Evolutionary conservation across 2,329 filamentous ascomycete species (phyloP), one percentile per base, ranked within the genome.

Genomic region (Thielaviopsis euricoi): DNA sequence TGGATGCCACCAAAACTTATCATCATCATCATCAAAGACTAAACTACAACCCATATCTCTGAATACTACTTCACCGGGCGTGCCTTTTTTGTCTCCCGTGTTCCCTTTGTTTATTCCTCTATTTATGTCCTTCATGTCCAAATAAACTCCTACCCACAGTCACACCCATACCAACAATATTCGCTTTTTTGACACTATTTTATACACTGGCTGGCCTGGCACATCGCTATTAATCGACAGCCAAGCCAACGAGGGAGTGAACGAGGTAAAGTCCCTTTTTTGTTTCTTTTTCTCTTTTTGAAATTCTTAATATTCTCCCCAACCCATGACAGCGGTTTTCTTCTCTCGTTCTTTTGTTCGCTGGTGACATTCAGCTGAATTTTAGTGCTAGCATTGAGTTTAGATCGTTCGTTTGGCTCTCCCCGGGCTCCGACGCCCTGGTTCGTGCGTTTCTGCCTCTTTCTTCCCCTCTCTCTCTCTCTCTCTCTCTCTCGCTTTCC

Each of bases 401-500:
- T 22, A 40, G 21, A 23, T 54, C 29, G 29, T 54, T 23, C 53
- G n/a, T 43, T 55, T 55, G 33, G 25, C 49, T 53, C 21, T 25
- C 56, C 49, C 50, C 56, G 37, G 56, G 33, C 50, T 22, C 48
- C n/a, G 56, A 58, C 53, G 33, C 56, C 25, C 51, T 58, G 56
- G 56, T 53, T 58, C 52, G 56, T 57, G 58, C 29, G 29, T 33
- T 33, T 33, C 29, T 33, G 2, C 12, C 9, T 33, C 62, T 62
- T 59, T 60, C 49, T 55, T 33, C 46, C 59, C 53, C 61, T 22
- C 63, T 65, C 60, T 62, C 59, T 61, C 54, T 62, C 61, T 62
- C 61, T 62, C 61, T 60, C 56, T 56, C 54, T 56, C 49, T 55
- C 29, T 58, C 57, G 58, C 53, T 57, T 51, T 61, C 56, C 40